Evolutionary conservation across 176 grass and related monocot species (phyloP), one percentile per base, ranked within the genome.

Genomic region (Oryza australiensis): DNA sequence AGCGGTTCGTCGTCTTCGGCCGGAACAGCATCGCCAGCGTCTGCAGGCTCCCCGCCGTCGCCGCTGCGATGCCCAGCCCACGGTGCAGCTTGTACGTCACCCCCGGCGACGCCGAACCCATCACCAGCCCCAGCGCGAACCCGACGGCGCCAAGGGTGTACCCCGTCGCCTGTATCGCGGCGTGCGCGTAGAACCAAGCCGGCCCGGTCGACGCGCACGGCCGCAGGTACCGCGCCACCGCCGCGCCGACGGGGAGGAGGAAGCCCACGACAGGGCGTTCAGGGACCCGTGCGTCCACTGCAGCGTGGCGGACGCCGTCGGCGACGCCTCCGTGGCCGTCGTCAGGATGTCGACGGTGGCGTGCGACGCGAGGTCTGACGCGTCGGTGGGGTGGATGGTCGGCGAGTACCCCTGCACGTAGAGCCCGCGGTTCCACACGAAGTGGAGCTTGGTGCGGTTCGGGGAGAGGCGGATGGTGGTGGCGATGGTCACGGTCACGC

Each of bases 351-450:
- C 93, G 2, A 99, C 87, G 28, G 93, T 91, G 70, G 93, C 91
- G 70, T 90, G 89, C 67, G 96, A 99, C 26, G 96, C 89, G 59
- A 99, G 91, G 88, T 99, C 96, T 32, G 96, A 91, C 9, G 93
- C 82, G 37, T 90, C 64, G 0, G 89, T 95, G 22, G 91, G 93
- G 85, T 99, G 96, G 83, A 99, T 95, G 4, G 96, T 85, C 20
- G 96, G 96, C 16, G 96, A 95, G 91, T 95, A 99, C 40, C 93
- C 93, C 87, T 99, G 96, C 48, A 99, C 96, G 81, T 99, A 99
- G 68, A 99, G 87, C 7, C 96, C 96, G 3, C 85, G 84, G 93
- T 99, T 99, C 96, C 96, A 99, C 0, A 99, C 89, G 73, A 89
- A 88, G 83, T 99, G 87, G 2, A 99, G 28, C 77, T 76, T 69